These are phyloP conservation scores for Cryphonectria naterciae DNA, from an alignment of 2,329 filamentous ascomycete species.

Conservation along the genomic window DNA sequence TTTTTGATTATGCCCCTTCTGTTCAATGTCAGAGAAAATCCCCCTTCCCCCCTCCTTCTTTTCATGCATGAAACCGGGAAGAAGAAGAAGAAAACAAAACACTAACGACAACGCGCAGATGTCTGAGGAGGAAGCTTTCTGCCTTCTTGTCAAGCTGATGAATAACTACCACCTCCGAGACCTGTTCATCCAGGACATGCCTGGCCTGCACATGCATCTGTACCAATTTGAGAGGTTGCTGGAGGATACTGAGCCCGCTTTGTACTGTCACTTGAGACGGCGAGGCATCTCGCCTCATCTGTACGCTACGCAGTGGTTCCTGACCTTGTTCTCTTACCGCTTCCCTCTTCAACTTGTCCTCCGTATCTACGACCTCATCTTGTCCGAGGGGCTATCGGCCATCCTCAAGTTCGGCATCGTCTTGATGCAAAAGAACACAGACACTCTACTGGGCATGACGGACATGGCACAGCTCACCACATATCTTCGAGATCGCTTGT, in stretches of 20 bases:
- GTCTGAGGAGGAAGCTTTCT: constrained; percentile 97
- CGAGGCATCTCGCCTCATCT: constrained; percentile 86
- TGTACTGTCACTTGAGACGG: constrained; percentile 92
- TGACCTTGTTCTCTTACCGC: constrained; percentile 97
- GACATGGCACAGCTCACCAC: constrained; percentile 89
- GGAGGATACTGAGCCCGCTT: constrained; percentile 89
- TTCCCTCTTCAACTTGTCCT: constrained; percentile 96
- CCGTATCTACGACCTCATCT: constrained; percentile 92
- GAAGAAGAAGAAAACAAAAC: neutral
- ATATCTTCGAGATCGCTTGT: constrained; percentile 91
- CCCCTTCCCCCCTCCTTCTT: neutral
- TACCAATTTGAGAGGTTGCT: constrained; percentile 94
- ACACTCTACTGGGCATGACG: constrained; percentile 77
- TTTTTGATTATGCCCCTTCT: constrained; percentile 96
- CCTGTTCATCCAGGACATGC: constrained; percentile 95
- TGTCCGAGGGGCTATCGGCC: constrained; percentile 90
- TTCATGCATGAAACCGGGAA: constrained; percentile 7
- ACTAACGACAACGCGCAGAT: constrained; percentile 57
- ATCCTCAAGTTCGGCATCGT: constrained; percentile 94
- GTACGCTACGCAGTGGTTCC: constrained; percentile 98
- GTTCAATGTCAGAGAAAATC: constrained; percentile 71
- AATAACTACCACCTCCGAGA: constrained; percentile 93
- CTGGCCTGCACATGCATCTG: constrained; percentile 87
- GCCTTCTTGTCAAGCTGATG: constrained; percentile 90
- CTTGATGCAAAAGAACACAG: constrained; percentile 92